Evolutionary conservation across 2,329 filamentous ascomycete species (phyloP), one percentile per base, ranked within the genome.

Genomic region (Leptographium procerum): DNA sequence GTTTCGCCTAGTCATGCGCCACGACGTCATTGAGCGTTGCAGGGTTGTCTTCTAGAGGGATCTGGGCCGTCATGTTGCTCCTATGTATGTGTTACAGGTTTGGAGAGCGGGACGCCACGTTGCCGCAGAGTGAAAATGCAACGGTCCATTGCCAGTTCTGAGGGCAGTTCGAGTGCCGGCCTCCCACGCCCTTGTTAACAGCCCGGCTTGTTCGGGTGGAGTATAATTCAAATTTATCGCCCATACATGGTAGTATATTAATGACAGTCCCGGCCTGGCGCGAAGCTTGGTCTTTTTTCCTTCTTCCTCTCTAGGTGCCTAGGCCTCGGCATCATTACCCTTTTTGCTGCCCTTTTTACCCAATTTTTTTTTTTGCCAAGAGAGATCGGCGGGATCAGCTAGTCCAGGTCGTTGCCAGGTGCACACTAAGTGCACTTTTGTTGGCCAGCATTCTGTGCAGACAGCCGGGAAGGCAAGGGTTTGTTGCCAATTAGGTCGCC

Each of bases 1-100:
- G 43, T 34, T 43, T 24, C 28, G 10, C 45, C 33, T 47, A 58
- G 52, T 33, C 43, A 9, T 33, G 47, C 57, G 52, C 45, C 22
- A 55, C 57, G 57, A 58, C 57, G 57, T 58, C 57, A 58, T 58
- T 28, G 51, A 47, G 31, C 52, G 52, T 55, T 29, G 50, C 28
- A 33, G 31, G 47, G 24, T 50, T 13, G 29, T 26, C 19, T 6
- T 16, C 6, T 26, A 13, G 22, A 28, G 9, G 14, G 24, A 22
- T 14, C 19, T 50, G 47, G 47, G 47, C 47, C 24, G 47, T 50
- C 24, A 8, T n/a, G n/a, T n/a, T n/a, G n/a, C n/a, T n/a, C n/a
- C n/a, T n/a, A n/a, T n/a, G 9, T 26, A 48, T 43, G n/a, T 16
- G 36, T 16, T 43, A 45, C 52, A 53, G 52, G n/a, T 11, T n/a